phyloP scores from a whole-genome alignment of 805 yeast species.

The Dipodascus albidus region DNA sequence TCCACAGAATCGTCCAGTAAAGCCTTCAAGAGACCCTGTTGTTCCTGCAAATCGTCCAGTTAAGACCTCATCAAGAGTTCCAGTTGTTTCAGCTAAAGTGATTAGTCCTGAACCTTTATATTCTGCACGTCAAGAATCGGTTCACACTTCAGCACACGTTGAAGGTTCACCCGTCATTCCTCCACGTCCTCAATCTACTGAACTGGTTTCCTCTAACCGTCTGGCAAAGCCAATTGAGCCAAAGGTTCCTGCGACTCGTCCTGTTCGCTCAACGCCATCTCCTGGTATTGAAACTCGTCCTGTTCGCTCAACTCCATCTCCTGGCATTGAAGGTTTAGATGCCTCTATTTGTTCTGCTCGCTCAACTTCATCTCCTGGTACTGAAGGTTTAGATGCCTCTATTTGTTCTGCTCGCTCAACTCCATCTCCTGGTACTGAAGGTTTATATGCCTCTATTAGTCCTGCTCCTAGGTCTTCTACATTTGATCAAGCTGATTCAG shows the following conservation, averaged over 20 bases:
- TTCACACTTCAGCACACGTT: too few relatives aligned
- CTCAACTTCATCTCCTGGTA: neutral
- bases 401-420: neutral
- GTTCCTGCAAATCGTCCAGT: neutral
- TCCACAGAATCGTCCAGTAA: neutral
- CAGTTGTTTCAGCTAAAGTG: too few relatives aligned
- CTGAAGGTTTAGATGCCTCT: neutral
- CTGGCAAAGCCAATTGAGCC: too few relatives aligned
- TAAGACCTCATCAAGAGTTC: neutral
- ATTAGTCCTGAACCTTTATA: too few relatives aligned
- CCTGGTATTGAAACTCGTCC: too few relatives aligned
- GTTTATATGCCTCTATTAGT: neutral
- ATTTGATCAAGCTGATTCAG: neutral
- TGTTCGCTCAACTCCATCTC: neutral
- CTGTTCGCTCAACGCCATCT: too few relatives aligned
- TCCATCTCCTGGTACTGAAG: neutral
- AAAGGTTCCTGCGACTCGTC: too few relatives aligned
- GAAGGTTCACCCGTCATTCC: neutral
- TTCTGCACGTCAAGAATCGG: too few relatives aligned
- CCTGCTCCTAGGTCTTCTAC: neutral
- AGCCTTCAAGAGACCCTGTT: neutral
- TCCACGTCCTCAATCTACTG: neutral
- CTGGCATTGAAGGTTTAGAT: neutral
- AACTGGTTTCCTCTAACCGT: neutral
- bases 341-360: neutral